phyloP scores from a whole-genome alignment of 2,329 filamentous ascomycete species.

The Sclerotinia borealis region DNA sequence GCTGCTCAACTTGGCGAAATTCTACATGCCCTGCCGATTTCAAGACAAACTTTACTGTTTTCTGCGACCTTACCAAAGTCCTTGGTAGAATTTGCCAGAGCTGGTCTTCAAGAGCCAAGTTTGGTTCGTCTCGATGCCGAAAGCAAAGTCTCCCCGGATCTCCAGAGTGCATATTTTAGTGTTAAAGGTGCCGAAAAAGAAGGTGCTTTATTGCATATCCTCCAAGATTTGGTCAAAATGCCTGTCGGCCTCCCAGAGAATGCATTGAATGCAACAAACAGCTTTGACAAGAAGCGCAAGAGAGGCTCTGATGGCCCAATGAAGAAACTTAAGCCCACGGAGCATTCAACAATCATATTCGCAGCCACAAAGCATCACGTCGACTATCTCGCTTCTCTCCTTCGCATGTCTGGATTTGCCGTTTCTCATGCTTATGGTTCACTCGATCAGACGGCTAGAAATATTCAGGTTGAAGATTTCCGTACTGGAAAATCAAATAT shows the following conservation, averaged over 20 bases:
- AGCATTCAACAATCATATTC: slow-evolving; percentile 92
- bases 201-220: slow-evolving; percentile 78
- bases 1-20: slow-evolving; percentile 90
- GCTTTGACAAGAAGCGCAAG: slow-evolving; percentile 65
- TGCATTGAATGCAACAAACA: slow-evolving; percentile 31
- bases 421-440: slow-evolving; percentile 94
- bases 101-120: slow-evolving; percentile 85
- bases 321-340: slow-evolving; percentile 65
- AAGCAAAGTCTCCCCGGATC: slow-evolving; percentile 89
- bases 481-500: slow-evolving; percentile 79
- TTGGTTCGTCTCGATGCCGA: slow-evolving; percentile 89
- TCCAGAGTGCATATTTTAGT: slow-evolving; percentile 93
- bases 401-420: slow-evolving; percentile 76
- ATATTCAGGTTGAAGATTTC: slow-evolving; percentile 88
- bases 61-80: slow-evolving; percentile 93
- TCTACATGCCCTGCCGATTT: slow-evolving; percentile 75
- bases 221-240: slow-evolving; percentile 90
- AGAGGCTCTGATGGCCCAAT: slow-evolving; percentile 48
- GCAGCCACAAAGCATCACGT: slow-evolving; percentile 95
- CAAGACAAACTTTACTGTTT: slow-evolving; percentile 86
- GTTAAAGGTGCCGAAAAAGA: slow-evolving; percentile 93
- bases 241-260: slow-evolving; percentile 60
- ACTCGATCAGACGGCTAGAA: slow-evolving; percentile 86
- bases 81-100: slow-evolving; percentile 90
- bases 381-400: slow-evolving; percentile 79